Conservation (phyloP, 2,329 filamentous ascomycete species). For the Aureobasidium leucospermi region DNA sequence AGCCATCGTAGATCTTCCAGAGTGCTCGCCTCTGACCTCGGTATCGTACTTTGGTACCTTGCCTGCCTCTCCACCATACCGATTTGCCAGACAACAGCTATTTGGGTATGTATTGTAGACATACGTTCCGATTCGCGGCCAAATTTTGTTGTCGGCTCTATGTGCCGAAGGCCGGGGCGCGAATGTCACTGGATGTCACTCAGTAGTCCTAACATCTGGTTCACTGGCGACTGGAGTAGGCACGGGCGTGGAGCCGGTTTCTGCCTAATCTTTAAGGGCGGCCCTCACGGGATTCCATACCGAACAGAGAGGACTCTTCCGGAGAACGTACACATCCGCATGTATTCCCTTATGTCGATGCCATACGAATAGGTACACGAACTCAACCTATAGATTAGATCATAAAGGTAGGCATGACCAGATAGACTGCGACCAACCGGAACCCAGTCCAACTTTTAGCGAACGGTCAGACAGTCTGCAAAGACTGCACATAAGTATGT, state of each 20-base stretch:
- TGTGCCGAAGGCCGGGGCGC: not conserved
- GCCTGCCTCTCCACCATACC: not conserved
- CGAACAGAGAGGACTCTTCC: not conserved
- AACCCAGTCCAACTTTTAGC: no score
- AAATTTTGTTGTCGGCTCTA: not conserved
- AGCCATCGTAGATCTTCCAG: not conserved
- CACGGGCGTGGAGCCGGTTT: not conserved
- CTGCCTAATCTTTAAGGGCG: not conserved
- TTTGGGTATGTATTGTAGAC: not conserved
- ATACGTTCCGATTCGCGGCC: not conserved
- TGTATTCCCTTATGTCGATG: no score
- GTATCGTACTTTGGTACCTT: not conserved
- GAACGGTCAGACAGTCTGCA: no score
- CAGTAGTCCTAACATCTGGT: not conserved
- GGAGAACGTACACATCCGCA: not conserved
- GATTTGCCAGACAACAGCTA: not conserved
- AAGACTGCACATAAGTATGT: no score
- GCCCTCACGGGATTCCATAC: not conserved
- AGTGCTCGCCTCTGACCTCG: not conserved
- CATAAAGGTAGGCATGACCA: no score
- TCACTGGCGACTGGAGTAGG: not conserved
- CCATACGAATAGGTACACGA: no score
- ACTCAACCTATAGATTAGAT: no score
- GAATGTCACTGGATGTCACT: slow-evolving; percentile 11
- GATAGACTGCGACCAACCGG: no score